Evolutionary conservation across 2,329 filamentous ascomycete genomes (phyloP), one percentile per base, ranked within the genome.

Genomic region (Penicillium hordei): DNA sequence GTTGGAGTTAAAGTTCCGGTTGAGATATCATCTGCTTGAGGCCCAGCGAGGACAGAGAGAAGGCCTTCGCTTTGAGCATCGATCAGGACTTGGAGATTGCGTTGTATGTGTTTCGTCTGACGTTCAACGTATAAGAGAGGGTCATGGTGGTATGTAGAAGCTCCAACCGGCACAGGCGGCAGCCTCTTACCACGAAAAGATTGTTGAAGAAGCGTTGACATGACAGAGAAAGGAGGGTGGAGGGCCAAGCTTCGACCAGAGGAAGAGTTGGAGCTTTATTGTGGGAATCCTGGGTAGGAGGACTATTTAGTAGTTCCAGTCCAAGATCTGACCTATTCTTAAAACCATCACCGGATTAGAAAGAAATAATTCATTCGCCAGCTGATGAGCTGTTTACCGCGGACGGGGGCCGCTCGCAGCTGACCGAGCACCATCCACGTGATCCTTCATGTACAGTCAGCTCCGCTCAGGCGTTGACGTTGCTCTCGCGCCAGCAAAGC

Each of bases 61-160:
- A 87, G 74, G 19, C 81, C 83, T 63, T 85, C 83, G 33, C 83
- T 82, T 69, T 87, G 85, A 10, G 83, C 82, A 70, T 87, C 84
- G 23, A 87, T 80, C 12, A 86, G 73, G 56, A 77, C 76, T 68
- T 87, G 85, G 10, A 87, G 76, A 59, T 83, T 81, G 52, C 78
- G 77, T 65, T 87, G 79, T 10, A 87, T 79, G 61, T 83, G 74
- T 55, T 76, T 78, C 27, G 83, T 78, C 66, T 81, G 78, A 57
- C 82, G 76, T 62, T 82, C 78, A 57, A 85, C 70, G 29, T 77
- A 76, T n/a, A 82, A 68, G 29, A 83, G 72, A 54, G 80, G 75
- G 57, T 78, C 74, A 36, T 75, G 66, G 42, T 75, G 69, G 53
- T 70, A 64, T 19, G 62, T 53, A 33, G 72, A 68, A 49, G 66